A percentile compares a stretch with the other conserved stretches of the same genome.
These are phyloP conservation scores for Malassezia cuniculi DNA, from an alignment of 1,284 basidiomycete genomes.

Conservation along the genomic window DNA sequence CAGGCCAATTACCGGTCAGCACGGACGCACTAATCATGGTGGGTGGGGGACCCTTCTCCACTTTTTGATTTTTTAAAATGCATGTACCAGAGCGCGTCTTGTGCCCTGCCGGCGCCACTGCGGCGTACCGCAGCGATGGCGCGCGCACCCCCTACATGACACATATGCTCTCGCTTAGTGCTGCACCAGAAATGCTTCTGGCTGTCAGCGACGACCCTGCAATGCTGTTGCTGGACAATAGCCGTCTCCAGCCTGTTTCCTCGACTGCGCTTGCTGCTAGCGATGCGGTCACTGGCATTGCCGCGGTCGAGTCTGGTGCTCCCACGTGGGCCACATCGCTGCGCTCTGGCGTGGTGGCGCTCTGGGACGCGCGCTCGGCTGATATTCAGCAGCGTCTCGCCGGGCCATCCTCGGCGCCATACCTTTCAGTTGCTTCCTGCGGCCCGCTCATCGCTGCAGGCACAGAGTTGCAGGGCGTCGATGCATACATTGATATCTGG, in stretches of 20 bases:
- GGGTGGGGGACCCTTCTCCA: not conserved
- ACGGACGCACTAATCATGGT: constrained; percentile 12
- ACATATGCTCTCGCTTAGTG: constrained; percentile 21
- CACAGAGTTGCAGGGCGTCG: constrained; percentile 32
- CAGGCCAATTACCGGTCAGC: not conserved
- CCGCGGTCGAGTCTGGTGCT: constrained; percentile 4
- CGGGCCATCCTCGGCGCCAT: constrained; percentile 22
- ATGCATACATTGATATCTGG: constrained; percentile 37
- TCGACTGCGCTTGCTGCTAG: constrained; percentile 14
- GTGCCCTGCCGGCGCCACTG: constrained; percentile 2
- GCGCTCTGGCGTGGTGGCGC: constrained; percentile 16
- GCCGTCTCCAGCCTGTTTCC: constrained; percentile 11
- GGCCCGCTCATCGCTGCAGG: constrained; percentile 28
- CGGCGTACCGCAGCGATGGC: not conserved
- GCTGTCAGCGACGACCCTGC: constrained; percentile 20
- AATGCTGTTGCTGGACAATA: constrained; percentile 26
- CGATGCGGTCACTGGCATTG: constrained; percentile 19
- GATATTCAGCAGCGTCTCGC: constrained; percentile 14
- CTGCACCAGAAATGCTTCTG: constrained; percentile 19
- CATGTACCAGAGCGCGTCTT: constrained; percentile 3
- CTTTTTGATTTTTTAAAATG: not conserved
- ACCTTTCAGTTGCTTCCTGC: constrained; percentile 15
- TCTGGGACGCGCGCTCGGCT: constrained; percentile 21
- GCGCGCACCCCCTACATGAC: constrained; percentile 17
- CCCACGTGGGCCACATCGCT: constrained; percentile 14